Evolutionary conservation across 2,329 filamentous ascomycete species (phyloP), one percentile per base, ranked within the genome.

Genomic region (Pseudopithomyces maydicus): DNA sequence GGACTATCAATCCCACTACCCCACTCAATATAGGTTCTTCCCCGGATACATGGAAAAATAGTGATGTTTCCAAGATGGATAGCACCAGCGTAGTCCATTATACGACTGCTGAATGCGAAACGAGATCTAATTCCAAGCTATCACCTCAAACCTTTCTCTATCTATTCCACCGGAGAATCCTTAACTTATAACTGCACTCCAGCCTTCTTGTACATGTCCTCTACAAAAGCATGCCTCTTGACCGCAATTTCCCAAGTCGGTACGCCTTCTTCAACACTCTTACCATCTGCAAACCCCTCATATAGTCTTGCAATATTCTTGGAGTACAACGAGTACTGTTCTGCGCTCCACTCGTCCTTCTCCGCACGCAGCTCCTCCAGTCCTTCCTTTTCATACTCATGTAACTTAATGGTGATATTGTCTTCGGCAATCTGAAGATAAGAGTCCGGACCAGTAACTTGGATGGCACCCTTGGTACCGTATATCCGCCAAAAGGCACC

Each of bases 261-360:
- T 10, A 62, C 57, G 1, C 57, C 57, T 14, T 54, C 58, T 1
- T 56, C 53, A 22, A 58, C 61, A 8, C 50, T 49, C 26, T 56
- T 58, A 20, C 69, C 72, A n/a, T 71, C 69, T 1, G 81, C 81
- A 69, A 80, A 84, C 2, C 73, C 75, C 58, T 88, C 85, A 67
- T 88, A 88, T 3, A 86, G 56, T 14, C 76, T 74, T 0, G 77
- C 84, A 26, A 87, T 79, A 59, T 80, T 82, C 52, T 82, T 77
- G 1, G 77, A 79, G 2, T 73, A 63, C 1, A 78, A 35, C 3
- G 35, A 5, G 5, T 52, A 41, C 0, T 82, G 79, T 17, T 85
- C 57, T 11, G 79, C 76, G 11, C 79, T 74, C 64, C 81, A 81
- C 72, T 79, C 82, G 2, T 79, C 78, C 54, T 60, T 57, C 14